Base-by-base conservation (phyloP, 345 rosid species). In the Arabidopsis arenosa region DNA sequence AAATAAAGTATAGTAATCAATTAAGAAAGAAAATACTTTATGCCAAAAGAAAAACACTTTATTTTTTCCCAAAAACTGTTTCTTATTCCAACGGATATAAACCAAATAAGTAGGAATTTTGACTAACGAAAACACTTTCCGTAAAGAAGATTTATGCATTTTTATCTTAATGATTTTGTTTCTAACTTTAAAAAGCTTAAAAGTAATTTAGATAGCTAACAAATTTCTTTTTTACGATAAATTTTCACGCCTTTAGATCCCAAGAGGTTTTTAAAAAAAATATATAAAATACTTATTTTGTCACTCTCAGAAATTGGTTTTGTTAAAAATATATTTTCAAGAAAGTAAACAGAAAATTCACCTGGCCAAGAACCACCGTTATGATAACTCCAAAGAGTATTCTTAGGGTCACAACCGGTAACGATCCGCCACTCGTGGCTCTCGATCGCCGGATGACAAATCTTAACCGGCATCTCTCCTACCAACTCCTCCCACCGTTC, bases 291-390 rank as follows among this genome's bases (percentile, higher is more conserved):
- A 4, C 12, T 36, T 9, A 33, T 14, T 11, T 40, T 61, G 0
- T 57, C 53, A 21, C 13, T 33, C 63, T 45, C 5, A 37, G 39
- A 60, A 39, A 11, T 21, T 21, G n/a, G 33, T 21, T 59, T 15
- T 7, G 10, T 45, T 44, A 33, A 47, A 28, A 8, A 53, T 14
- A 5, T 26, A 28, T 21, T 40, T 17, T 33, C 10, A 62, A 32
- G 40, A 47, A 49, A 62, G 10, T 43, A 17, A 47, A 58, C 2
- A 58, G 1, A 39, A 23, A 23, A n/a, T 44, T 76, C 51, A 85
- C 88, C 88, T 66, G 92, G 90, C 94, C 90, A 89, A 69, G 92
- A 89, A 32, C 92, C 94, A 21, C 89, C 90, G 61, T 89, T 85
- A 66, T 87, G 92, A 68, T 87, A 86, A 66, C 89, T 87, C 92